These are phyloP conservation scores for Nepenthes gracilis DNA, from an alignment of 148 eudicot species.

Conservation along the genomic window DNA sequence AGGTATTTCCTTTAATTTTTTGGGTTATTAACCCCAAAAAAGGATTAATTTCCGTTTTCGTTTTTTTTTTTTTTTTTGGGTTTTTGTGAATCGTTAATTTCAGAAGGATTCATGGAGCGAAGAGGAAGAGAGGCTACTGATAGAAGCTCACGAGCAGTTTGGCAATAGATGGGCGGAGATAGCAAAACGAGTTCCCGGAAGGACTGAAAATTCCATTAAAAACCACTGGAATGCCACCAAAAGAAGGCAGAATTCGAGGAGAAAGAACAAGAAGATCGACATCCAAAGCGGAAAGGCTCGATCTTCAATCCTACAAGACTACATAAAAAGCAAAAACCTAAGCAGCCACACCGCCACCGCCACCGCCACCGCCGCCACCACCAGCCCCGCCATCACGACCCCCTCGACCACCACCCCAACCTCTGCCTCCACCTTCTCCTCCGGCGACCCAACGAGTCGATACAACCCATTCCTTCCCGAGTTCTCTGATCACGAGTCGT, in stretches of 20 bases:
- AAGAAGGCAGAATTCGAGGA: conserved; percentile 21
- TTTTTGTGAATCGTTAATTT: neutral
- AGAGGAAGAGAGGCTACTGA: conserved; percentile 22
- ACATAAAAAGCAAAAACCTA: conserved; percentile 25
- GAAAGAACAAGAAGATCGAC: conserved; percentile 19
- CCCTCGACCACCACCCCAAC: conserved; percentile 1
- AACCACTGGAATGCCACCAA: conserved; percentile 30
- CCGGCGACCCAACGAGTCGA: conserved; percentile 1
- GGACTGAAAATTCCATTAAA: conserved; percentile 25
- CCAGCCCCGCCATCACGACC: neutral
- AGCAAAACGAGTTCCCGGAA: conserved; percentile 17
- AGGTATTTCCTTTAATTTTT: too few species aligned
- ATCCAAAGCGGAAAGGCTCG: neutral
- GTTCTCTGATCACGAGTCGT: conserved; percentile 5
- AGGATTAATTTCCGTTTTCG: neutral
- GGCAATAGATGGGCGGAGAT: conserved; percentile 29
- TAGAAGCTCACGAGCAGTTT: conserved; percentile 10
- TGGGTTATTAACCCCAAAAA: too few species aligned
- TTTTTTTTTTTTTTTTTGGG: neutral
- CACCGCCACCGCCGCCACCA: neutral
- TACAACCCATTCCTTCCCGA: neutral
- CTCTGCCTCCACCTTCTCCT: conserved; percentile 4
- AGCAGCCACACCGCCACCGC: neutral
- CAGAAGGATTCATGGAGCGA: conserved; percentile 18
- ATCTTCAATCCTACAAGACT: conserved; percentile 43